Evolutionary conservation across 2,329 filamentous ascomycete genomes (phyloP).

Genomic region (Bisporella sp.): DNA sequence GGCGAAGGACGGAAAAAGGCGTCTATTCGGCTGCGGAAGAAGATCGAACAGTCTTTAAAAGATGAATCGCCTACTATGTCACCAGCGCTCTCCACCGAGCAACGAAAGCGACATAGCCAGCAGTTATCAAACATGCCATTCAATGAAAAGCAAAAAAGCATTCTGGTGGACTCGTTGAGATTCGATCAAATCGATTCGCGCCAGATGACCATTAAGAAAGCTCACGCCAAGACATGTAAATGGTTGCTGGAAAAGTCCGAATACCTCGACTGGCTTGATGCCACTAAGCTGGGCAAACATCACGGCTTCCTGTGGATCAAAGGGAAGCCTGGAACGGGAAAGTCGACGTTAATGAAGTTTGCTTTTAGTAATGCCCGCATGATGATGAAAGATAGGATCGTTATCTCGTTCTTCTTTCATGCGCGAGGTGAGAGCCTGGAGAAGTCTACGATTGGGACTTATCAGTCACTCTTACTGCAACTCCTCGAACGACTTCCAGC

Average conservation of each 20-base stretch:
- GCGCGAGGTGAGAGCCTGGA: conserved; percentile 30
- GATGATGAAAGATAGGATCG: conserved; percentile 8
- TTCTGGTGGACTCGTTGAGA: conserved; percentile 24
- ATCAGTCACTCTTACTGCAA: conserved; percentile 40
- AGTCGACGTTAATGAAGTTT: conserved; percentile 36
- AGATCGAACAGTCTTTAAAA: no score
- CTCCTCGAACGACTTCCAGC: conserved; percentile 30
- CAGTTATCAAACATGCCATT: no score
- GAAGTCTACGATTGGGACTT: conserved; percentile 39
- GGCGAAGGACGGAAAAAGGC: no score
- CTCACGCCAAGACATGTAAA: conserved; percentile 31
- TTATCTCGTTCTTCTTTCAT: conserved; percentile 28
- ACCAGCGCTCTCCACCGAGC: no score
- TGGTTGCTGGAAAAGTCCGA: conserved; percentile 31
- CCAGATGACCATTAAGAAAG: conserved; percentile 27
- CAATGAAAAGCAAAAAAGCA: background rate
- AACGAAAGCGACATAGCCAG: no score
- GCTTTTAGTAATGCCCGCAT: background rate
- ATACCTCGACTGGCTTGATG: conserved; percentile 33
- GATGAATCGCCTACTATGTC: no score
- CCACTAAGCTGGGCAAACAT: conserved; percentile 19
- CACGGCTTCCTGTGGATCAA: conserved; percentile 40
- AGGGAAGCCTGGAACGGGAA: conserved; percentile 39
- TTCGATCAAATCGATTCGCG: conserved; percentile 33
- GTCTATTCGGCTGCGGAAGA: no score